Percentiles rank a stretch among this genome's conserved stretches.
These are phyloP conservation scores for Clarireedia monteithiana DNA, from an alignment of 2,329 filamentous ascomycete species.

Conservation along the genomic window DNA sequence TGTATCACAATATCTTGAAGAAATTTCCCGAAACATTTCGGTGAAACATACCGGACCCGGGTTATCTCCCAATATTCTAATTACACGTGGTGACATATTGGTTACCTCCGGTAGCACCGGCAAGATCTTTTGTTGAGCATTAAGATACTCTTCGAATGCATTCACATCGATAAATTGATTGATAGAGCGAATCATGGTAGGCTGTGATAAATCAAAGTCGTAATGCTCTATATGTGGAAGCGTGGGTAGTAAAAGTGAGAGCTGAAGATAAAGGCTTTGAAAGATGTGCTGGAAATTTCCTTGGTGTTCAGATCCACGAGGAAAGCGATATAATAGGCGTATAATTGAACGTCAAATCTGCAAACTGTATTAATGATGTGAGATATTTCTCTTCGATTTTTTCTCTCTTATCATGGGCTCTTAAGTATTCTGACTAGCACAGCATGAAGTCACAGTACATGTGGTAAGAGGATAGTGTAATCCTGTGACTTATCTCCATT, in stretches of 20 bases:
- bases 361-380: no score
- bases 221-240: no score
- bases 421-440: no score
- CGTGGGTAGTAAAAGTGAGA: not conserved
- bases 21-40: not conserved
- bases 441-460: no score
- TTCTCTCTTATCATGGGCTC: no score
- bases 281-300: no score
- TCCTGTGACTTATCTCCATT: no score
- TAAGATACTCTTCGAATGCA: conserved; percentile 41
- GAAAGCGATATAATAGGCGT: no score
- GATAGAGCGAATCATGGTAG: conserved; percentile 30
- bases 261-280: not conserved
- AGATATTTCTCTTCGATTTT: no score
- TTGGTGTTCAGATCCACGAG: not conserved
- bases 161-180: conserved; percentile 40
- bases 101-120: conserved; percentile 58
- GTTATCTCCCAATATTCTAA: conserved; percentile 81
- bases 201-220: not conserved
- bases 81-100: conserved; percentile 65
- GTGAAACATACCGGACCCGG: conserved; percentile 58
- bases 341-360: no score
- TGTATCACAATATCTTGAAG: no score
- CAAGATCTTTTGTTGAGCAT: conserved; percentile 31
- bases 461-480: no score